Base-by-base conservation (phyloP, 1,284 basidiomycete genomes). In the Trichosporon ovoides region DNA sequence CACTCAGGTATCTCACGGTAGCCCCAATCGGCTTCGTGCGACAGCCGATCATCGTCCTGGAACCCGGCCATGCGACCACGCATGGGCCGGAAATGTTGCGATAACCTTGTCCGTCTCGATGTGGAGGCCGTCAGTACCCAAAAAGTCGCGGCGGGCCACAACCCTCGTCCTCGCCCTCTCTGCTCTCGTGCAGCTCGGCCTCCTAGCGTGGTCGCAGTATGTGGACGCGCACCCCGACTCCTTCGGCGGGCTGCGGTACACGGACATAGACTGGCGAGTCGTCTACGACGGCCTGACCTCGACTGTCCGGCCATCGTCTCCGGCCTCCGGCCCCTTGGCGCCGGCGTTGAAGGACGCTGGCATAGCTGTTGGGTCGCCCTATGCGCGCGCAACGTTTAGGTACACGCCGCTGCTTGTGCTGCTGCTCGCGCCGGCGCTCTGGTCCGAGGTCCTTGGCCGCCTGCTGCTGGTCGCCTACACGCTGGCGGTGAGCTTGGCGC, bases 221-320 rank as follows among this genome's bases (percentile, higher is more conserved):
- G 69, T 76, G 43, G 74, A 76, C 56, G 59, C 65, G 2, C 68
- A 76, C 59, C 69, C 74, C 16, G 70, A 72, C 20, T 52, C 59
- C 35, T 70, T 69, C 64, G 73, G 69, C 20, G 74, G 74, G 12
- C 57, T 98, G 33, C 93, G 93, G 72, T 98, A 98, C 75, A 98
- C 95, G 16, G 95, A 99, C 77, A 82, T 98, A 59, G 96, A 99
- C 79, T 98, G 98, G 76, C 83, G 86, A 40, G 95, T 99, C 63
- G 96, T 97, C 80, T 89, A 85, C 57, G 94, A 98, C 74, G 96
- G 94, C 4, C 85, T 91, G 3, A 79, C 79, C 4, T 18, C 35
- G 14, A 58, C 56, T 5, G 46, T 52, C 11, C 18, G 3, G 34
- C 19, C 1, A 22, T 36, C 4, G 9, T 19, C 19, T 6, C 40